These are phyloP conservation scores for Petunia hybrid DNA, from an alignment of 305 asterid genomes.

Conservation along the genomic window DNA sequence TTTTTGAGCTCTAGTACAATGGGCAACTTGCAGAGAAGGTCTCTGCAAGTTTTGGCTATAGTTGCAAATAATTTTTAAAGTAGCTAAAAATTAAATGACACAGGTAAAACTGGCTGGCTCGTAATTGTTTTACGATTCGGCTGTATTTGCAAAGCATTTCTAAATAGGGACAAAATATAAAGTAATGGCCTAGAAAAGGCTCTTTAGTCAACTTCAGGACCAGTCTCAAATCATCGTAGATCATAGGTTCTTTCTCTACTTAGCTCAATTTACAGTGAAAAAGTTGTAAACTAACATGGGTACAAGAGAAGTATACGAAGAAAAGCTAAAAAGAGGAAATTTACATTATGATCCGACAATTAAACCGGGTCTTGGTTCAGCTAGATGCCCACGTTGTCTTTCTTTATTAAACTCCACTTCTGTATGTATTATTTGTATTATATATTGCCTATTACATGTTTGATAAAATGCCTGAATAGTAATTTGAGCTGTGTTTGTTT, in stretches of 20 bases:
- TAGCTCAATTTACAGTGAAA: neutral
- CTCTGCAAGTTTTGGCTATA: no score
- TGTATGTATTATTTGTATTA: slow-evolving; percentile 36
- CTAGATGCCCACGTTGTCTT: slow-evolving; percentile 83
- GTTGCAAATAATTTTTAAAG: no score
- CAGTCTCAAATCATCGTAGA: neutral
- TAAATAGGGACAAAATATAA: no score
- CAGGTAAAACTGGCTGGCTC: no score
- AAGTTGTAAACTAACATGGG: slow-evolving; percentile 50
- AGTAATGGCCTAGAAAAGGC: no score
- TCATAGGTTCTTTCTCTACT: neutral
- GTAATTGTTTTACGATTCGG: no score
- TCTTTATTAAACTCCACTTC: slow-evolving; percentile 58
- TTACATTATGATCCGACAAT: slow-evolving; percentile 80
- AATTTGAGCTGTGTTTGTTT: slow-evolving; percentile 32
- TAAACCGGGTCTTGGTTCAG: slow-evolving; percentile 82
- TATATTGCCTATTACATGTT: slow-evolving; percentile 35
- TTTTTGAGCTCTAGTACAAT: no score
- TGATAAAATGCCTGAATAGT: slow-evolving; percentile 35
- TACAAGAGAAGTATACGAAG: slow-evolving; percentile 86
- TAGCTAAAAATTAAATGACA: no score
- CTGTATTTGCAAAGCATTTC: no score
- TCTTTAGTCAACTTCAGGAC: no score
- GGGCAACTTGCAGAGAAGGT: no score
- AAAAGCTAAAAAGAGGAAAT: slow-evolving; percentile 74